These are phyloP conservation scores for Coffea humblotiana DNA, from an alignment of 305 asterid species.

Conservation along the genomic window DNA sequence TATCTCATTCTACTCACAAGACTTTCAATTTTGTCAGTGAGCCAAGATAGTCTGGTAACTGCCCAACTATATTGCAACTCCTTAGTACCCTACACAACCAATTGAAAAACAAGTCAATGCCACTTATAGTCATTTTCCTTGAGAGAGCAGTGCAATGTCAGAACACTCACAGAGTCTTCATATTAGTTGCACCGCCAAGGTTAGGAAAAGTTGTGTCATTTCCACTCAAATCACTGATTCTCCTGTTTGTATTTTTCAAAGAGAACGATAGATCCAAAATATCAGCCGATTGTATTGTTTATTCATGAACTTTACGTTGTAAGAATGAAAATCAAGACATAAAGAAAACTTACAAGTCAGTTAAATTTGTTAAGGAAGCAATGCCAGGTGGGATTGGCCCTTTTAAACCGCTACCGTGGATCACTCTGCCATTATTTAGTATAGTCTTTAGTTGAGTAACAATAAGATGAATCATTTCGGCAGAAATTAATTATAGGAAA, in stretches of 20 bases:
- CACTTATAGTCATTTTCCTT: background rate
- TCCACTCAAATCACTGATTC: conserved; percentile 71
- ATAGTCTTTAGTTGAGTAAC: background rate
- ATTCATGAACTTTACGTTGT: background rate
- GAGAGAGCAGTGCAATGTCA: background rate
- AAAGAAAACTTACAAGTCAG: conserved; percentile 55
- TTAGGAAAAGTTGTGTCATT: conserved; percentile 49
- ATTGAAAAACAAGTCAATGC: conserved; percentile 13
- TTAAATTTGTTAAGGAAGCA: conserved; percentile 48
- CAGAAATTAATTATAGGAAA: too few species aligned
- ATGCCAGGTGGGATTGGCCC: conserved; percentile 71
- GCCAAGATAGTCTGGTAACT: conserved; percentile 47
- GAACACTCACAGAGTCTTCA: conserved; percentile 55
- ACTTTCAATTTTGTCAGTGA: conserved; percentile 30
- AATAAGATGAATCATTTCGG: background rate
- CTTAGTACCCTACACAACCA: conserved; percentile 56
- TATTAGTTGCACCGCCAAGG: conserved; percentile 28
- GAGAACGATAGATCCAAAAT: background rate
- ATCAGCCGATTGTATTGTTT: background rate
- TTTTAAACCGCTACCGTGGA: conserved; percentile 67
- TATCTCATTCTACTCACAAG: conserved; percentile 49
- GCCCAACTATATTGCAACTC: conserved; percentile 63
- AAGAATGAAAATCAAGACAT: background rate
- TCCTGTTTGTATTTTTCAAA: conserved; percentile 41
- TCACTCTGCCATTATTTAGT: conserved; percentile 38